phyloP scores from a whole-genome alignment of 1,139 yeast species.

The Geotrichum macrosporum region DNA sequence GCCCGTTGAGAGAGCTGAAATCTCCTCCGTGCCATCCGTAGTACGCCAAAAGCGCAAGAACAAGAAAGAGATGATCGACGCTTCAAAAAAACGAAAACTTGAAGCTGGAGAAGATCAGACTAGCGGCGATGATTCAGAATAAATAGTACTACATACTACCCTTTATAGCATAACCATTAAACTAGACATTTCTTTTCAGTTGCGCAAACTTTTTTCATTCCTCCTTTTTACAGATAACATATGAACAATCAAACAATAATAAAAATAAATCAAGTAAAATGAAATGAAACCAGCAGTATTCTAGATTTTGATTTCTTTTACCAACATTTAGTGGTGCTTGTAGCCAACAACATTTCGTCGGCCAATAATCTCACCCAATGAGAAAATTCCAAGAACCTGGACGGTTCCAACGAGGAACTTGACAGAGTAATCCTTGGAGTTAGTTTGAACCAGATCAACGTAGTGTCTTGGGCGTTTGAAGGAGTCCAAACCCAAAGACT shows the following conservation, averaged over 20 bases:
- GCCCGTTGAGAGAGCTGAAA: constrained; percentile 62
- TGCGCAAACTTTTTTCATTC: background rate
- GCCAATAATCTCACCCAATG: constrained; percentile 94
- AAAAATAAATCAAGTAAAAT: constrained; percentile 1
- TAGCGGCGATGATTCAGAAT: background rate
- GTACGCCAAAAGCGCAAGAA: constrained; percentile 61
- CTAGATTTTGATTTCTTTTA: constrained; percentile 5
- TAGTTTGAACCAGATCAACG: constrained; percentile 40
- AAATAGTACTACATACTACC: background rate
- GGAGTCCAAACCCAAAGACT: constrained; percentile 50
- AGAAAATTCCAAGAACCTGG: constrained; percentile 86
- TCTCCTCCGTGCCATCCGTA: constrained; percentile 80
- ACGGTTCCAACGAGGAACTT: constrained; percentile 73
- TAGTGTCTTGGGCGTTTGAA: constrained; percentile 39
- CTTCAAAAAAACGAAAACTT: constrained; percentile 61
- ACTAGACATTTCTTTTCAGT: background rate
- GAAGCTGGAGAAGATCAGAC: constrained; percentile 13
- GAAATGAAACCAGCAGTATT: background rate
- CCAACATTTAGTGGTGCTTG: constrained; percentile 34
- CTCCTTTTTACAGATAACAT: constrained; percentile 3
- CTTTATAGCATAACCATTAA: no score
- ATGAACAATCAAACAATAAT: background rate
- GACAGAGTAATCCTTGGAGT: constrained; percentile 54
- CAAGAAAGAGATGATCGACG: constrained; percentile 69
- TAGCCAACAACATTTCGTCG: constrained; percentile 89